A percentile compares a stretch with the other conserved stretches of the same genome.
These are phyloP conservation scores for Artemisia tridentata DNA, from an alignment of 129 eudicot genomes.

Conservation along the genomic window DNA sequence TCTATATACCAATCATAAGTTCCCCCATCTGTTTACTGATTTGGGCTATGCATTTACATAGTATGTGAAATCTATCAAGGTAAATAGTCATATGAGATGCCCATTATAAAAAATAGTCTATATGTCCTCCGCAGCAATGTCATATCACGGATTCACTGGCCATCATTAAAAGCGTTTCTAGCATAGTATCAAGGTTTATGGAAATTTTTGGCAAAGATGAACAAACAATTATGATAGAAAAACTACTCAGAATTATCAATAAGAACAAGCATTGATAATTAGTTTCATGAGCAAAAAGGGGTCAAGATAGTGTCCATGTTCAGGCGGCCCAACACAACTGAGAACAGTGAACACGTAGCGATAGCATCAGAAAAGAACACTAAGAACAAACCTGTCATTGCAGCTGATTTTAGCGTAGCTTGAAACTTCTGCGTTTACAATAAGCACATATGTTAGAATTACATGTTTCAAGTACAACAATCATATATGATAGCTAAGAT, in stretches of 20 bases:
- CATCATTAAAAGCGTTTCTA: neutral
- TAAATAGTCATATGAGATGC: slow-evolving; percentile 7
- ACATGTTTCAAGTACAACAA: slow-evolving; percentile 11
- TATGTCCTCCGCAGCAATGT: neutral
- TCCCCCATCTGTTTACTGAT: neutral
- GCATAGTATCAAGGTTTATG: slow-evolving; percentile 3
- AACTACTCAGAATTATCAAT: slow-evolving; percentile 5
- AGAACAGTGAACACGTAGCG: neutral
- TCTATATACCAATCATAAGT: slow-evolving; percentile 1
- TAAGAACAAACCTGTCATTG: slow-evolving; percentile 56
- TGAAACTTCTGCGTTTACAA: slow-evolving; percentile 68
- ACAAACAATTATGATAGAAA: slow-evolving; percentile 1
- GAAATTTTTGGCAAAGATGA: neutral
- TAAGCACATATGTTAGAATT: slow-evolving; percentile 19
- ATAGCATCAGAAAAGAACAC: slow-evolving; percentile 8
- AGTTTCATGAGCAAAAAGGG: neutral
- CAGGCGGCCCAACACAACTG: slow-evolving; percentile 12
- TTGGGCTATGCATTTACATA: neutral
- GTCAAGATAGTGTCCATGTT: neutral
- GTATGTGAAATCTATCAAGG: slow-evolving; percentile 11
- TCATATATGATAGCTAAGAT: slow-evolving; percentile 9
- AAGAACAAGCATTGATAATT: slow-evolving; percentile 6
- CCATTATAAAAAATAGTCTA: neutral
- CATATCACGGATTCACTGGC: neutral
- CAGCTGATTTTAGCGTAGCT: slow-evolving; percentile 53